Base-by-base conservation (phyloP, 2,329 filamentous ascomycete species). In the Fusarium camptoceras region DNA sequence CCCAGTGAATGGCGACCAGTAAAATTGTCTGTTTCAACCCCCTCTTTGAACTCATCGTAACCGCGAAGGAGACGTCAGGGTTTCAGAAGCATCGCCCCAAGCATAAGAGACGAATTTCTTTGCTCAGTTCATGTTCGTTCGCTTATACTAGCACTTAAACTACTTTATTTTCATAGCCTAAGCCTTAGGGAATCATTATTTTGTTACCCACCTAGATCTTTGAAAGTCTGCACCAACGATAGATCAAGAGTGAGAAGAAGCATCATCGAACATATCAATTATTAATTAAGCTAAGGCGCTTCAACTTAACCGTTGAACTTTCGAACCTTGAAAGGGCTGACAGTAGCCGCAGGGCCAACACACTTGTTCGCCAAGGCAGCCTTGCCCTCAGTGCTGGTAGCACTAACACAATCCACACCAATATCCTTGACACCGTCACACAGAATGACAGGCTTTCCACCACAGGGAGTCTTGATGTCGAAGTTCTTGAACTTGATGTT, bases 401-500 rank as follows among this genome's bases (percentile, higher is more conserved):
- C 62, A 6, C 69, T 72, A 18, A 72, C 69, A 14, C 69, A 72
- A 3, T 68, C 58, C 1, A 70, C 46, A 0, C 66, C 69, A n/a
- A 72, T 46, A 24, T 72, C 30, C 46, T 12, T 68, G 18, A 72
- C 56, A 4, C 69, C 69, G 11, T 72, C 69, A 1, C 69, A 72
- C 11, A 72, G 66, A 4, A 72, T 22, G 1, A 70, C 62, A 2
- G 66, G 66, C 1, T 61, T 34, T 11, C 62, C 69, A 2, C 69
- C 53, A 0, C 62, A 72, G 0, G 48, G 62, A 0, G 66, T 64
- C 24, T 46, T 10, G 6, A 90, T 75, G 60, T 86, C 80, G 67
- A 90, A 88, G 62, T 86, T 81, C 66, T 84, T 82, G 57, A 90
- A 80, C 10, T 81, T 80, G 69, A 90, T 88, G 51, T 85, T 84